Base-by-base conservation (phyloP, 345 rosid species). In the Turnera subulata region DNA sequence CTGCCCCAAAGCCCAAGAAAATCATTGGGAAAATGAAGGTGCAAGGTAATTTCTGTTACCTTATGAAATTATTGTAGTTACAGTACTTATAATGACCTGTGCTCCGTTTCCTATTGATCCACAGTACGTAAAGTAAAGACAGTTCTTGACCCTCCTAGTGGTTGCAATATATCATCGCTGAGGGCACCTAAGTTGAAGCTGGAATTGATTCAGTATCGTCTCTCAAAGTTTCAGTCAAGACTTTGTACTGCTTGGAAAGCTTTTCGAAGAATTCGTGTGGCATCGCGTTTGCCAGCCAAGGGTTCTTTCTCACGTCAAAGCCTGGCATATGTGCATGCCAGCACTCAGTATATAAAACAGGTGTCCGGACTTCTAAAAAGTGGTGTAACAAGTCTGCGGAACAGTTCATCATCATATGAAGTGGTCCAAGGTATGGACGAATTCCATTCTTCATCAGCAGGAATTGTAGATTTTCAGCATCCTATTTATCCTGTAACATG, bases 41-140 rank as follows among this genome's bases (percentile, higher is more conserved):
- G 66, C 96, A 93, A 89, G 99, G 99, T 89, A 72, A 44, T 40
- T 9, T 2, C 25, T 45, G 8, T 29, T 29, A 9, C 45, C 46
- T 23, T 5, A 19, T 44, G 50, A 21, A 57, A 61, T 56, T 9
- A n/a, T 51, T 7, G 14, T 8, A 17, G 20, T 53, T 64, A 44
- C 50, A 52, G 45, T 61, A 6, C 59, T 54, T 71, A 20, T 43
- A 21, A 29, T 17, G 13, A 54, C 20, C 23, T 61, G 21, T 53
- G 26, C 49, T 53, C 33, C 7, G 2, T 18, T 53, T 29, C 61
- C 56, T 43, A 63, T 51, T 33, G 19, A 48, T 76, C 6, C 73
- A 76, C 84, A 93, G 99, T 93, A 48, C 91, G 97, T 33, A 89
- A 79, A 79, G 90, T 93, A 32, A 93, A 93, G 69, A 84, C 85